Evolutionary conservation across 2,329 filamentous ascomycete species (phyloP).

Genomic region (Zalaria sp.): DNA sequence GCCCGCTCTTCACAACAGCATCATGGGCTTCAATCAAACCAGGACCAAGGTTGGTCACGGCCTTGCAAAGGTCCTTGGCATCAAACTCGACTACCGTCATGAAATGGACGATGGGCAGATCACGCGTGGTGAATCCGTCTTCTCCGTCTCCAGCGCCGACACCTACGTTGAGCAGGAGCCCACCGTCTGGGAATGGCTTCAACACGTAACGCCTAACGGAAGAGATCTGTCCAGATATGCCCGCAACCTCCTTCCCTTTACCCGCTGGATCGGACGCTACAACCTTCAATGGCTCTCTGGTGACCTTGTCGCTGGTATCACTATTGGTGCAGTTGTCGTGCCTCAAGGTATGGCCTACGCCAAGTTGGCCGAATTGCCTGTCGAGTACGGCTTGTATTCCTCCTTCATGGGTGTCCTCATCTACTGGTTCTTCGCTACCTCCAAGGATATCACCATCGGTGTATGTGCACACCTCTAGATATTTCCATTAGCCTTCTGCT

Average conservation of each 20-base stretch:
- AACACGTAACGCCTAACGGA: slow-evolving; percentile 45
- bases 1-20: neutral
- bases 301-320: slow-evolving; percentile 76
- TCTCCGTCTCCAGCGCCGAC: slow-evolving; percentile 59
- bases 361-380: slow-evolving; percentile 61
- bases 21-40: slow-evolving; percentile 5
- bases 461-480: slow-evolving; percentile 33
- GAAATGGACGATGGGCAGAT: slow-evolving; percentile 45
- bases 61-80: slow-evolving; percentile 67
- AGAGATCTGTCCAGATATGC: slow-evolving; percentile 46
- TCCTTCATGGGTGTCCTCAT: slow-evolving; percentile 91
- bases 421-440: slow-evolving; percentile 97
- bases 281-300: slow-evolving; percentile 81
- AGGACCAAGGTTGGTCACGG: slow-evolving; percentile 51
- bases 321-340: slow-evolving; percentile 70
- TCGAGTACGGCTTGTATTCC: slow-evolving; percentile 80
- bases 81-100: slow-evolving; percentile 62
- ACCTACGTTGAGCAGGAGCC: slow-evolving; percentile 76
- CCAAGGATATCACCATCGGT: slow-evolving; percentile 95
- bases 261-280: slow-evolving; percentile 79
- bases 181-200: slow-evolving; percentile 57
- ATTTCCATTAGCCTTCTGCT: neutral
- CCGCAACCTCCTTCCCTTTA: slow-evolving; percentile 68
- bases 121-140: slow-evolving; percentile 64
- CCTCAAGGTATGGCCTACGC: slow-evolving; percentile 97